Conservation (phyloP, 129 eudicot species). For the Artemisia annua region DNA sequence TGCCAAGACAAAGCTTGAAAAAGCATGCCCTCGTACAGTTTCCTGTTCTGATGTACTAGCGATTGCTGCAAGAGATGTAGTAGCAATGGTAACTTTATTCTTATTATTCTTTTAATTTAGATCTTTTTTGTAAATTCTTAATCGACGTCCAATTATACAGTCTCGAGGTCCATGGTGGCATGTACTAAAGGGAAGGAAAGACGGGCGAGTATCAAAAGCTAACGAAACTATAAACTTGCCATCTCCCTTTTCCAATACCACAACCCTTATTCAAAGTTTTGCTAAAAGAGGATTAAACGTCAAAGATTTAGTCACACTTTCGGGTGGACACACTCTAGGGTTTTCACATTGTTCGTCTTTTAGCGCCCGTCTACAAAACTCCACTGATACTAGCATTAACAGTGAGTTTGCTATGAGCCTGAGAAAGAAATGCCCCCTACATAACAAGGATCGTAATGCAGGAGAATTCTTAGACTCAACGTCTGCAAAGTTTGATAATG, state of each 20-base stretch:
- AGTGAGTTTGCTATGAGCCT: constrained; percentile 43
- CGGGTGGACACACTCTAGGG: constrained; percentile 83
- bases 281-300: constrained; percentile 56
- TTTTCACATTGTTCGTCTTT: constrained; percentile 90
- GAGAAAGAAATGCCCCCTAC: constrained; percentile 57
- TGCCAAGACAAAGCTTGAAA: constrained; percentile 80
- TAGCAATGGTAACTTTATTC: constrained; percentile 53
- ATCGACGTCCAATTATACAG: constrained; percentile 24
- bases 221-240: constrained; percentile 68
- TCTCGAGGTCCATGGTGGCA: constrained; percentile 85
- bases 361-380: constrained; percentile 47
- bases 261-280: constrained; percentile 67
- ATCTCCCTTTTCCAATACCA: constrained; percentile 63
- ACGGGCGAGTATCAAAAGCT: constrained; percentile 71
- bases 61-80: constrained; percentile 82
- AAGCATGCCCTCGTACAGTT: constrained; percentile 68
- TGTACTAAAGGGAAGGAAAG: constrained; percentile 83
- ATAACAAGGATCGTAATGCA: constrained; percentile 52
- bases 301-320: constrained; percentile 70
- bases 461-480: constrained; percentile 74
- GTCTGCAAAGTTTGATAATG: constrained; percentile 69
- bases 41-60: constrained; percentile 86
- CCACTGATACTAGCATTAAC: constrained; percentile 66
- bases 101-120: background rate
- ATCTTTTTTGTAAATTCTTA: background rate